Percentiles rank a stretch among this genome's conserved stretches.
Conservation (phyloP, 1,284 basidiomycete species). For the Vanrija pseudolonga region DNA sequence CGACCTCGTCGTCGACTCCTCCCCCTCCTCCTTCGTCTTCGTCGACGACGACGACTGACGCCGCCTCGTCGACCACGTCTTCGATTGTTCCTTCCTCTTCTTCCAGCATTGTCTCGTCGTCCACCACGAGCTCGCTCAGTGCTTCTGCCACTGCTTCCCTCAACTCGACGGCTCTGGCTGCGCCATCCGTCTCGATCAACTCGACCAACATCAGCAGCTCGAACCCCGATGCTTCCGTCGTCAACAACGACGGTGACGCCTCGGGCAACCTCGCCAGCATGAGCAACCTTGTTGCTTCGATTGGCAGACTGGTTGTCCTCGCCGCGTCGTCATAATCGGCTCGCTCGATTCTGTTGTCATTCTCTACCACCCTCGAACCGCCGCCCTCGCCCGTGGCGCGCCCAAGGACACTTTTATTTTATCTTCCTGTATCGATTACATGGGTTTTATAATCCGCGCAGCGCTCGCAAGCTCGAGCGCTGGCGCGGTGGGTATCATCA, state of each 20-base stretch:
- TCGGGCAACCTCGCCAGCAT: slow-evolving; percentile 32
- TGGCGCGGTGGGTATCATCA: background rate
- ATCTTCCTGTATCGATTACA: slow-evolving; percentile 4
- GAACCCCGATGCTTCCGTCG: slow-evolving; percentile 7
- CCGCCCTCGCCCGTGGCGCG: too few relatives aligned
- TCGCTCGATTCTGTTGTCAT: background rate
- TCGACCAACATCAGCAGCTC: slow-evolving; percentile 5
- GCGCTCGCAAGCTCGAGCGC: background rate
- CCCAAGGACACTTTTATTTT: background rate
- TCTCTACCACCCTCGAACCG: background rate
- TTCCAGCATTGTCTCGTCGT: slow-evolving; percentile 1
- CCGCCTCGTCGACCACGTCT: background rate
- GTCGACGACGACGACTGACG: background rate
- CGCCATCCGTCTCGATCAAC: slow-evolving; percentile 3
- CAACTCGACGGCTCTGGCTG: background rate
- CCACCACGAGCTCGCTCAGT: slow-evolving; percentile 3
- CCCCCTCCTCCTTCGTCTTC: slow-evolving; percentile 2
- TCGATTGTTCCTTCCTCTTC: background rate
- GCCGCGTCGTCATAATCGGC: slow-evolving; percentile 16
- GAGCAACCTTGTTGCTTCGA: slow-evolving; percentile 32
- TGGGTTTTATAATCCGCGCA: slow-evolving; percentile 7
- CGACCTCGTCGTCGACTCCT: background rate
- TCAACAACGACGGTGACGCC: slow-evolving; percentile 1
- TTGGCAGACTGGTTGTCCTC: slow-evolving; percentile 39
- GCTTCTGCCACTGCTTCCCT: background rate